Conservation (phyloP, 2,329 filamentous ascomycete species). For the Corynespora cassiicola region DNA sequence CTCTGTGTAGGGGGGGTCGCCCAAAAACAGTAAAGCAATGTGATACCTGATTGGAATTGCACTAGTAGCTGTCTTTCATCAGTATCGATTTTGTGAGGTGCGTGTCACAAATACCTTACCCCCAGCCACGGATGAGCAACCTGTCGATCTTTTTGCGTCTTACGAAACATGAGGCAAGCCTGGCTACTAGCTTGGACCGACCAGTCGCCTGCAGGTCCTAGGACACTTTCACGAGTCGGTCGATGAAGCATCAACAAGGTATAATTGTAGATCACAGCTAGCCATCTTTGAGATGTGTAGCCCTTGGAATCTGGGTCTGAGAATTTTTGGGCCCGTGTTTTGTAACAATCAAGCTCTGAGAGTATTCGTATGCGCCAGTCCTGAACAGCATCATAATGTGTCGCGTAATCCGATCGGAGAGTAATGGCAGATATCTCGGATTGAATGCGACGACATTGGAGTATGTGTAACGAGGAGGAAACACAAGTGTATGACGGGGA, state of each 20-base stretch:
- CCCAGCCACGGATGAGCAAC: conserved; percentile 27
- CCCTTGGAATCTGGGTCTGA: conserved; percentile 25
- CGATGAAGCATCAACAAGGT: conserved; percentile 24
- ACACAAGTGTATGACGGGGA: conserved; percentile 17
- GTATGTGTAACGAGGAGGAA: conserved; percentile 23
- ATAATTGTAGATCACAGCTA: conserved; percentile 28
- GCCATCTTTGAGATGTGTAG: conserved; percentile 25
- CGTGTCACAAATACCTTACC: conserved; percentile 9
- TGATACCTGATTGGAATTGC: conserved; percentile 44
- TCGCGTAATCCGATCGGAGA: conserved; percentile 19
- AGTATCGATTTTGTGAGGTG: neutral
- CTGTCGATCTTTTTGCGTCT: conserved; percentile 25
- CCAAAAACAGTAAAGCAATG: conserved; percentile 47
- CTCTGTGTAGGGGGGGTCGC: conserved; percentile 38
- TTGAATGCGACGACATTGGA: conserved; percentile 25
- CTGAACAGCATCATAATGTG: conserved; percentile 15
- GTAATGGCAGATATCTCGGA: conserved; percentile 23
- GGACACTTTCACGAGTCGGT: conserved; percentile 19
- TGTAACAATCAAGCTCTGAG: conserved; percentile 21
- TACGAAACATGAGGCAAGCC: conserved; percentile 24
- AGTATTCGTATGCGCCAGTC: conserved; percentile 25
- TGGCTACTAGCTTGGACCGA: conserved; percentile 26
- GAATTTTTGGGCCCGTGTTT: conserved; percentile 18
- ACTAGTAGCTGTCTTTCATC: conserved; percentile 18
- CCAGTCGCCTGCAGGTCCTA: conserved; percentile 24